Conservation (phyloP, 2,329 filamentous ascomycete genomes). For the Aspergillus alliaceus region DNA sequence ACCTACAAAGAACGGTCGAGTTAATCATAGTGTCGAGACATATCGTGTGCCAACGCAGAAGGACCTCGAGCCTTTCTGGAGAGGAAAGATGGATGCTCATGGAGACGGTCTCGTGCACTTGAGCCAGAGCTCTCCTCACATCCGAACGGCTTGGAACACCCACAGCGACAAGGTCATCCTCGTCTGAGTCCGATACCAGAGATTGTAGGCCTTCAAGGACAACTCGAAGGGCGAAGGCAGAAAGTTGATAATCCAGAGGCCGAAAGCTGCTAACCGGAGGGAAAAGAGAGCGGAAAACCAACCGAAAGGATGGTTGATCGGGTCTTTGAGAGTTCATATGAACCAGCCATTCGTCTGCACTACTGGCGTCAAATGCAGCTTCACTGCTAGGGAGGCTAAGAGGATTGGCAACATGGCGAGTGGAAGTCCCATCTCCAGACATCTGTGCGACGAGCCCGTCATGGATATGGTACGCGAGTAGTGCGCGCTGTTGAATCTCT, state of each 20-base stretch:
- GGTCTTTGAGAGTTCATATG: constrained; percentile 33
- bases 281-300: constrained; percentile 44
- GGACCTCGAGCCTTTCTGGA: constrained; percentile 40
- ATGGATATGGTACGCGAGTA: constrained; percentile 47
- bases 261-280: constrained; percentile 30
- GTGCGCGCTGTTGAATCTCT: constrained; percentile 46
- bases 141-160: constrained; percentile 43
- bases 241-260: constrained; percentile 34
- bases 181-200: constrained; percentile 42
- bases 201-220: constrained; percentile 48
- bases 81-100: constrained; percentile 37
- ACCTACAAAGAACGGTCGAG: constrained; percentile 40
- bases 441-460: constrained; percentile 48
- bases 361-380: constrained; percentile 41
- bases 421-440: constrained; percentile 43
- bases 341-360: constrained; percentile 42
- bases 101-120: constrained; percentile 41
- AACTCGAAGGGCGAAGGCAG: constrained; percentile 44
- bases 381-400: constrained; percentile 44
- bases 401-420: constrained; percentile 45
- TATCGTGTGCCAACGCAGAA: constrained; percentile 48
- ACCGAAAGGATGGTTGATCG: constrained; percentile 39
- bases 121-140: constrained; percentile 40
- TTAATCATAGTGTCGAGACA: constrained; percentile 45
- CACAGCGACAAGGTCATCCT: constrained; percentile 37